These are phyloP conservation scores for Cryphonectria nitschkei DNA, from an alignment of 2,329 filamentous ascomycete genomes.

Conservation along the genomic window DNA sequence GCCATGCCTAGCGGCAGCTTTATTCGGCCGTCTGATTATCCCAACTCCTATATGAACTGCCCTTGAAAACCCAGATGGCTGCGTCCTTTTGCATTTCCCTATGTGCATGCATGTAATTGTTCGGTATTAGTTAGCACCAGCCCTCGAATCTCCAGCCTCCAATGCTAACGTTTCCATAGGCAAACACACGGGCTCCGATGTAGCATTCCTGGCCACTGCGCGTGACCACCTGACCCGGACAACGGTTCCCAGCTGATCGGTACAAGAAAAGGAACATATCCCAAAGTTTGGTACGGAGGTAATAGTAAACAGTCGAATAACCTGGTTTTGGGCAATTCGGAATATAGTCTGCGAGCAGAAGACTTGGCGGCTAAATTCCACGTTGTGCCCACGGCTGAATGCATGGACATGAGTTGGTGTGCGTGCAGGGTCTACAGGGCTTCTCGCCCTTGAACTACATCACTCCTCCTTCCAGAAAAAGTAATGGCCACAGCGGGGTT, in stretches of 20 bases:
- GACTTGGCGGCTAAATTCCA: conserved; percentile 7
- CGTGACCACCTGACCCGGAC: background rate
- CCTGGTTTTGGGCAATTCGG: conserved; percentile 5
- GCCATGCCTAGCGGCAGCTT: too few relatives aligned
- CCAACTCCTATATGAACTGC: too few relatives aligned
- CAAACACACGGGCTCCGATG: too few relatives aligned
- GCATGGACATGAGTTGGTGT: background rate
- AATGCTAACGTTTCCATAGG: too few relatives aligned
- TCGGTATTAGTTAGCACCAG: too few relatives aligned
- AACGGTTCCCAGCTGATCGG: background rate
- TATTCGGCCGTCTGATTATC: too few relatives aligned
- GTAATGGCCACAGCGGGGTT: background rate
- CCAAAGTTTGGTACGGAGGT: conserved; percentile 3
- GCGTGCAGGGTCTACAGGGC: background rate
- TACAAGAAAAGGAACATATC: background rate
- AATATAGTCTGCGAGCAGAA: background rate
- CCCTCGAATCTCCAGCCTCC: background rate
- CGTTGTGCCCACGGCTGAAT: background rate
- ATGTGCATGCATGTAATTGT: too few relatives aligned
- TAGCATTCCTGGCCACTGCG: background rate
- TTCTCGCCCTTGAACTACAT: background rate
- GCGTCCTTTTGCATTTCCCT: too few relatives aligned
- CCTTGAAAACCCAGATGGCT: too few relatives aligned
- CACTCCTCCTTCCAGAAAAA: background rate
- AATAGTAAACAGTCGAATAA: background rate